phyloP scores from a whole-genome alignment of 768 basidiomycete species.

The Kockovaella imperatae region DNA sequence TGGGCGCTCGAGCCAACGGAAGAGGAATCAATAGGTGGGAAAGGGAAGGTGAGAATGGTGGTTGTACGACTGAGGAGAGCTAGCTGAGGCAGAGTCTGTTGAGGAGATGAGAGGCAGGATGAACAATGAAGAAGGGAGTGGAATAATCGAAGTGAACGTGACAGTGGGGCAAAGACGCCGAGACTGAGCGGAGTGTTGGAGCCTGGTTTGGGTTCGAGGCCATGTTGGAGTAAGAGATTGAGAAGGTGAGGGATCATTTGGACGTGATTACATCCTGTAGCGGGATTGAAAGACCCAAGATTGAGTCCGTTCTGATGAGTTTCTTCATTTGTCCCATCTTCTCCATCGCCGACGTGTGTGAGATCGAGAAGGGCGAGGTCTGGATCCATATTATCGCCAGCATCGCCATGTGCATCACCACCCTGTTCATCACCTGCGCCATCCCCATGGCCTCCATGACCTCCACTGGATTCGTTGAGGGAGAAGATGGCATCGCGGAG shows the following conservation, averaged over 20 bases:
- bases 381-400: constrained; percentile 19
- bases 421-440: constrained; percentile 14
- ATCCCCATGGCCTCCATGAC: constrained; percentile 11
- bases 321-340: constrained; percentile 6
- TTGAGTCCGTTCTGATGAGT: constrained; percentile 5
- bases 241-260: constrained; percentile 35
- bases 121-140: constrained; percentile 28
- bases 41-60: constrained; percentile 39
- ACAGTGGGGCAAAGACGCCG: constrained; percentile 28
- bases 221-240: constrained; percentile 22
- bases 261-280: constrained; percentile 23
- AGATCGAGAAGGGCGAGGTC: constrained; percentile 37
- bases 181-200: constrained; percentile 35
- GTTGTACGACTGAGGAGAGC: constrained; percentile 35
- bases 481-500: constrained; percentile 40
- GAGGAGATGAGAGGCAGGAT: constrained; percentile 24
- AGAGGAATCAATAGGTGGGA: constrained; percentile 30
- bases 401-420: constrained; percentile 17
- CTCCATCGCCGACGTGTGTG: constrained; percentile 12
- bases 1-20: constrained; percentile 25
- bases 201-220: constrained; percentile 35
- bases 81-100: constrained; percentile 40
- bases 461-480: constrained; percentile 27
- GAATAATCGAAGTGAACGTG: constrained; percentile 33
- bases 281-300: constrained; percentile 10